Conservation (phyloP, 169 alveolate species). For the Eimeria sp. region DNA sequence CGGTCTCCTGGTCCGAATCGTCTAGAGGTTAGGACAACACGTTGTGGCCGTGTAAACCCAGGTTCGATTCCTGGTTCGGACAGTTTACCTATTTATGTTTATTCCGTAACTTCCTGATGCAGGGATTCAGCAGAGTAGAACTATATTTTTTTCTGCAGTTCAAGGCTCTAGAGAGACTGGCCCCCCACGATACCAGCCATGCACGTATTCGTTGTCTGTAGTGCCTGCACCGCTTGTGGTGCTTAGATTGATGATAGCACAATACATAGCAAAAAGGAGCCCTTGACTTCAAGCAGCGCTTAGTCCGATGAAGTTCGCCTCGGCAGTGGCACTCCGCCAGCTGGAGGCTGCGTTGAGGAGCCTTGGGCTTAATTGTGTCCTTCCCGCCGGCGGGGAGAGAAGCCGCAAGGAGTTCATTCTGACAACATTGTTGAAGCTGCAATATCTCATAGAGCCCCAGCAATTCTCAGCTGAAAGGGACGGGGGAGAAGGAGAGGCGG, state of each 20-base stretch:
- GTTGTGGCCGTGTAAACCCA: conserved; percentile 98
- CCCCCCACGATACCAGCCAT: neutral
- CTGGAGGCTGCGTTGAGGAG: conserved; percentile 29
- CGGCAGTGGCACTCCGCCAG: conserved; percentile 37
- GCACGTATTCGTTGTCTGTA: neutral
- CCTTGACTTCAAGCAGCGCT: neutral
- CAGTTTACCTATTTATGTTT: conserved; percentile 85
- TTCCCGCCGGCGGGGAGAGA: conserved; percentile 2
- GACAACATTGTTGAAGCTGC: conserved; percentile 38
- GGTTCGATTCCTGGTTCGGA: conserved; percentile 98
- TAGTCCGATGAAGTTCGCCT: neutral
- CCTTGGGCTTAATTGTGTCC: conserved; percentile 22
- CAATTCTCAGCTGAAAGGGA: neutral
- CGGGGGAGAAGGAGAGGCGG: neutral
- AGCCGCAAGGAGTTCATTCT: conserved; percentile 33
- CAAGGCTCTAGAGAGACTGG: neutral
- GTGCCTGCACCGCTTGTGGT: neutral
- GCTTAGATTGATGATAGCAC: neutral
- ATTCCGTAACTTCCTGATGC: neutral
- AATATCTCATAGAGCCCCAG: neutral
- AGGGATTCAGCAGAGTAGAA: neutral
- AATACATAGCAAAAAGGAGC: neutral
- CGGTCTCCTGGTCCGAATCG: conserved; percentile 92
- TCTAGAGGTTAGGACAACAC: conserved; percentile 98
- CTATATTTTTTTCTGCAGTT: neutral